A percentile compares a stretch with the other conserved stretches of the same genome.
phyloP scores from a whole-genome alignment of 2,329 filamentous ascomycete species.

The Cladosporium sp. region DNA sequence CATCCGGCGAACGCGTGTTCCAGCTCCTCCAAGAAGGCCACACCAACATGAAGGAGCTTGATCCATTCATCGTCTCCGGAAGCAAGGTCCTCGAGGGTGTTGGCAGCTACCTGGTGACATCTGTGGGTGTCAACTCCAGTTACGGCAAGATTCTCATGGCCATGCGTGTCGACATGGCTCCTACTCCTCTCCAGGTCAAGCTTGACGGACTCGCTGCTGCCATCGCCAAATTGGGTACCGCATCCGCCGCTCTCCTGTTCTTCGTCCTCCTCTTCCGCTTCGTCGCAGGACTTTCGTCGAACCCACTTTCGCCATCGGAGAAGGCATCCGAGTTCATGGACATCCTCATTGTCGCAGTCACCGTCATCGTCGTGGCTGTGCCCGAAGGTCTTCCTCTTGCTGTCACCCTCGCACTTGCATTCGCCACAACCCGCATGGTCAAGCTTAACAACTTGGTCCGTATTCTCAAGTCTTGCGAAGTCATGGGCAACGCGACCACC shows the following conservation, averaged over 20 bases:
- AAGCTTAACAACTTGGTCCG: constrained; percentile 71
- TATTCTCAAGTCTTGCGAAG: constrained; percentile 67
- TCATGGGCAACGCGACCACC: constrained; percentile 71
- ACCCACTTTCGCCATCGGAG: constrained; percentile 59
- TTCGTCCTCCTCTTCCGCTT: constrained; percentile 86
- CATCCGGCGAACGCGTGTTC: constrained; percentile 65
- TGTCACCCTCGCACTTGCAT: constrained; percentile 68
- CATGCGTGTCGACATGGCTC: constrained; percentile 74
- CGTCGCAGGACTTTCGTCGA: constrained; percentile 65
- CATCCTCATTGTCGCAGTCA: constrained; percentile 66
- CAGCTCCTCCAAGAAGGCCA: constrained; percentile 64
- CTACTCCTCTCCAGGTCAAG: constrained; percentile 77
- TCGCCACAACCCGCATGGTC: constrained; percentile 67
- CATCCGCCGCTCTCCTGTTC: constrained; percentile 77
- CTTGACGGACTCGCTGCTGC: constrained; percentile 78
- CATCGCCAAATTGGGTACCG: constrained; percentile 74
- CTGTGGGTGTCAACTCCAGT: constrained; percentile 71
- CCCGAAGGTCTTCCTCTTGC: constrained; percentile 69
- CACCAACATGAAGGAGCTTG: constrained; percentile 63
- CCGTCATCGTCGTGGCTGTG: constrained; percentile 68
- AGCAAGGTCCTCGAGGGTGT: constrained; percentile 76
- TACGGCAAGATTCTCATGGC: constrained; percentile 80
- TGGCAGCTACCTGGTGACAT: constrained; percentile 74
- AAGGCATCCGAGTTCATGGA: constrained; percentile 74
- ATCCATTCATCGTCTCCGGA: constrained; percentile 86